Percentiles rank a stretch among this genome's conserved stretches.
phyloP scores from a whole-genome alignment of 2,329 filamentous ascomycete genomes.

The Cordyceps sp. region DNA sequence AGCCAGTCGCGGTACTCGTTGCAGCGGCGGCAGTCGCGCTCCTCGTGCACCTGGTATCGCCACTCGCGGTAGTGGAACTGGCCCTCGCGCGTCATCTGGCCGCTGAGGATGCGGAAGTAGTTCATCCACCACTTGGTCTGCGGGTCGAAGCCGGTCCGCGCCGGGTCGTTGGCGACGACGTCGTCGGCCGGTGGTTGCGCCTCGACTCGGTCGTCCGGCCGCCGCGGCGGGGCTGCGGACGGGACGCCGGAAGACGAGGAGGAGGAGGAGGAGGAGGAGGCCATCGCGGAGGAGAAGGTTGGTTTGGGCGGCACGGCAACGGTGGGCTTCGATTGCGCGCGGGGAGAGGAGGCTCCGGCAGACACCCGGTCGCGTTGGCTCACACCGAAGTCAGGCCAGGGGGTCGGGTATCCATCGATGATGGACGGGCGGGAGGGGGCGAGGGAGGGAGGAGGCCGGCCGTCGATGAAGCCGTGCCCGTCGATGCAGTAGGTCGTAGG shows the following conservation, averaged over 20 bases:
- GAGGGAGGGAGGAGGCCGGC: too few relatives aligned
- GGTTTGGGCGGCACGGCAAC: too few relatives aligned
- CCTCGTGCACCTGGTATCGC: slow-evolving; percentile 60
- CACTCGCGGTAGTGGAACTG: slow-evolving; percentile 61
- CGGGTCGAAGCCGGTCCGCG: slow-evolving; percentile 47
- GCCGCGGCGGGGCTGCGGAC: slow-evolving; percentile 4
- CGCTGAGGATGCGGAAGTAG: slow-evolving; percentile 69
- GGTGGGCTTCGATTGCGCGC: too few relatives aligned
- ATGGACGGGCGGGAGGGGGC: too few relatives aligned
- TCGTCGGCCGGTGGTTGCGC: slow-evolving; percentile 8
- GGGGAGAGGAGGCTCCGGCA: too few relatives aligned
- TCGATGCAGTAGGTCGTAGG: too few relatives aligned
- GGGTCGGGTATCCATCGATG: too few relatives aligned
- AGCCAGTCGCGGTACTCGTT: slow-evolving; percentile 73
- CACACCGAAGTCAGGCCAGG: too few relatives aligned
- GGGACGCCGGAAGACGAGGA: not conserved
- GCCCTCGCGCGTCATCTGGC: slow-evolving; percentile 52
- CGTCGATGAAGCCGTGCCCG: too few relatives aligned
- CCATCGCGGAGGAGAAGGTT: too few relatives aligned
- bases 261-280: too few relatives aligned
- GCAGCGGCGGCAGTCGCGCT: slow-evolving; percentile 62
- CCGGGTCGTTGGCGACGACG: slow-evolving; percentile 41
- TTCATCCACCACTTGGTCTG: slow-evolving; percentile 55
- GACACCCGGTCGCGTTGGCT: too few relatives aligned
- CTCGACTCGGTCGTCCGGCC: slow-evolving; percentile 1